Base-by-base conservation (phyloP, 2,329 filamentous ascomycete species). In the Aspergillus brunneoviolaceus region DNA sequence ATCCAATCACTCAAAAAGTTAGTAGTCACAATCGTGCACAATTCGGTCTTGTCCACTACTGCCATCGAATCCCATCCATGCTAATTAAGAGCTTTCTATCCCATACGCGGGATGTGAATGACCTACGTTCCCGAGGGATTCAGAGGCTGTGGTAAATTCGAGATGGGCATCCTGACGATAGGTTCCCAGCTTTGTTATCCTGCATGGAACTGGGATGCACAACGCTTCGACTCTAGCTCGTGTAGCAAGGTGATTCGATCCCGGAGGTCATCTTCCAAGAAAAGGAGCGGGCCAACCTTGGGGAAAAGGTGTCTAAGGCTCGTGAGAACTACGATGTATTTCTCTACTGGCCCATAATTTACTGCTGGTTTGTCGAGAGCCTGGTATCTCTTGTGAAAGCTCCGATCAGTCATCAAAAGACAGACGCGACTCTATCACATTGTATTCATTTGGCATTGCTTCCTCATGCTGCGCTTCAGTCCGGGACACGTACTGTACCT, bases 171-270 rank as follows among this genome's bases (percentile, higher is more conserved):
- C 55, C 14, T 49, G 39, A 48, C 63, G 63, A 64, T 64, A 63
- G 63, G 61, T 59, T 65, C 62, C 63, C 61, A 62, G 56, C 33
- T 50, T 31, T 53, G 49, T 47, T 60, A 60, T 45, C 50, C 48
- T 58, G 61, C 64, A 65, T 60, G 54, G 39, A 21, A 58, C 62
- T 59, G 60, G 62, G 29, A 33, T 47, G 39, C 45, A 49, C 49
- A 47, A 49, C 51, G 47, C 53, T 53, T 54, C 63, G 61, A 61
- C 61, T 58, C 61, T 55, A 49, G 63, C 63, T 65, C 63, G 63
- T 63, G 63, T 58, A 61, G 57, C 42, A 50, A 60, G 55, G 50
- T 63, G 63, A 65, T 63, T 61, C 56, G 63, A 55, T 60, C 51
- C 25, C 50, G 50, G 54, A 57, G 57, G 51, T 45, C 56, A 54